Base-by-base conservation (phyloP, 768 basidiomycete genomes). In the Trametes maxima region DNA sequence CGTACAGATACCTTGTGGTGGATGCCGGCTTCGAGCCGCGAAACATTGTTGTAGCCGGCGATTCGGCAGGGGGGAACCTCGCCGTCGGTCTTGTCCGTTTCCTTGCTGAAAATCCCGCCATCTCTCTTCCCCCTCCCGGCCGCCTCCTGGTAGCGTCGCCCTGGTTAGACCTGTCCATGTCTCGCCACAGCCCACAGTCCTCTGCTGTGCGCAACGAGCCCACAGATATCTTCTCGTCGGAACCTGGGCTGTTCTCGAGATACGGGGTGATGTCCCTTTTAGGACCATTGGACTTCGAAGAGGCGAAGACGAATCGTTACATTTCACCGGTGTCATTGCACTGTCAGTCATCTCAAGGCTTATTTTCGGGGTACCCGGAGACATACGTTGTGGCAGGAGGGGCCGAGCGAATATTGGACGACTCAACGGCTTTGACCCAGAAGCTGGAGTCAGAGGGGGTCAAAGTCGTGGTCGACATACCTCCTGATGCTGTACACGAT, bases 31-130 rank as follows among this genome's bases (percentile, higher is more conserved):
- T 90, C 69, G 63, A 76, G 1, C 82, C 89, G 0, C 70, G 75
- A 17, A 75, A 89, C 65, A 86, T 94, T 67, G 78, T 90, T 56
- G 51, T 92, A 21, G 78, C 77, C 19, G 92, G 91, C 2, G 90
- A 94, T 69, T 92, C 88, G 1, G 89, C 91, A 0, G 91, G 92
- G 2, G 92, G 80, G 5, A 89, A 92, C 71, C 82, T 92, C 24
- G 84, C 85, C 0, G 78, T 85, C 36, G 85, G 86, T 0, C 77
- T 90, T 44, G 80, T 77, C 10, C 84, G 85, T 4, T 87, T 87
- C 64, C 80, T 91, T 24, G 74, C 82, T 17, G 82, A 85, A 60
- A 72, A 85, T 70, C 73, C 74, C 33, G 68, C 67, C 28, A 56
- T 73, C 2, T 54, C 71, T 10, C 82, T 81, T 3, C 68, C 72